Percentiles rank a stretch among this genome's conserved stretches.
These are phyloP conservation scores for Clonostachys rhizophaga DNA, from an alignment of 2,329 filamentous ascomycete species.

Conservation along the genomic window DNA sequence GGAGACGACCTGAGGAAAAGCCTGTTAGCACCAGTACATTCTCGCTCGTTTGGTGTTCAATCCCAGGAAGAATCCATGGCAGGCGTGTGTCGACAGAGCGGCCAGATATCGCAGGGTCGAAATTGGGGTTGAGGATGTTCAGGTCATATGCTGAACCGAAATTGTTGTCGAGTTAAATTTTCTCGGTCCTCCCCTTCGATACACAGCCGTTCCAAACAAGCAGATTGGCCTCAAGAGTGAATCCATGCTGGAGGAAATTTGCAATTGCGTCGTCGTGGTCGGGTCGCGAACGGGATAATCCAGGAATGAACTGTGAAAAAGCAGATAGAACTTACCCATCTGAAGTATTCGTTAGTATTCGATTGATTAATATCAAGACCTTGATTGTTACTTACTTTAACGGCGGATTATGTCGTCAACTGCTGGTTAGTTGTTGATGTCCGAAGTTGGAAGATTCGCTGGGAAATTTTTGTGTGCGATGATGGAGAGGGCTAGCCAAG, in stretches of 20 bases:
- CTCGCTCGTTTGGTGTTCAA: slow-evolving; percentile 20
- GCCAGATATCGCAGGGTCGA: background rate
- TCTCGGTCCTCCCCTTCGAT: too few relatives aligned
- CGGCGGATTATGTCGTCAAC: slow-evolving; percentile 39
- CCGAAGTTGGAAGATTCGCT: slow-evolving; percentile 28
- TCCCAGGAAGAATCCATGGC: background rate
- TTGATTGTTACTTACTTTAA: slow-evolving; percentile 38
- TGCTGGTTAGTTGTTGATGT: slow-evolving; percentile 33
- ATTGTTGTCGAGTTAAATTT: too few relatives aligned
- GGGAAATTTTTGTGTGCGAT: slow-evolving; percentile 36
- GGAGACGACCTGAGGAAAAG: slow-evolving; percentile 78
- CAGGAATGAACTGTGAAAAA: background rate
- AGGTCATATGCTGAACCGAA: too few relatives aligned
- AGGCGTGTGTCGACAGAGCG: background rate
- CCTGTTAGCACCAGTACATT: background rate
- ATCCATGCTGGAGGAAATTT: too few relatives aligned
- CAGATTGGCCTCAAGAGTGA: too few relatives aligned
- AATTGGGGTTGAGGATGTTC: too few relatives aligned
- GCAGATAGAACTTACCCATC: slow-evolving; percentile 53
- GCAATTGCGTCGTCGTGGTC: too few relatives aligned
- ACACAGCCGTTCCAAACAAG: too few relatives aligned
- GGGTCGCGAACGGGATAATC: too few relatives aligned
- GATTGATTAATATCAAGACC: background rate
- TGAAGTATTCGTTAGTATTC: slow-evolving; percentile 34
- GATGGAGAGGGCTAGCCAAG: slow-evolving; percentile 30